These are phyloP conservation scores for Trichosporon asahii DNA, from an alignment of 1,284 basidiomycete species.

Conservation along the genomic window DNA sequence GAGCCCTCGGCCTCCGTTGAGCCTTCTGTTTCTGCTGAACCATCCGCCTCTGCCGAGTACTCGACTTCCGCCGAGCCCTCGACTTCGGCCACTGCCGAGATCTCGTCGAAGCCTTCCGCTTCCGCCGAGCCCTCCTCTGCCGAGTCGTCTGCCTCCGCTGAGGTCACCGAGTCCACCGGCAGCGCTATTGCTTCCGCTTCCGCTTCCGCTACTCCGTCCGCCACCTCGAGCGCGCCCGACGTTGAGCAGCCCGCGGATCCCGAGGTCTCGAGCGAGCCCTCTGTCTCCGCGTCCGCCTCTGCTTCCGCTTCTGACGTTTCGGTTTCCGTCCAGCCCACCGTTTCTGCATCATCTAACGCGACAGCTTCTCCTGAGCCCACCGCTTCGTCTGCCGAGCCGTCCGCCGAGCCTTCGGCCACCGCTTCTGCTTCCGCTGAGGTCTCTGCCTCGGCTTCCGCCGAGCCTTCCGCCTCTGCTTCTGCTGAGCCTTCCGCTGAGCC, in stretches of 20 bases:
- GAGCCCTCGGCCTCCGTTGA: slow-evolving; percentile 8
- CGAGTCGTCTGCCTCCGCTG: slow-evolving; percentile 3
- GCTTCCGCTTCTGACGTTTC: neutral
- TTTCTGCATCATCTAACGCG: neutral
- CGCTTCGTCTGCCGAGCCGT: slow-evolving; percentile 5
- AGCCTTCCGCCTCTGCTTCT: slow-evolving; percentile 4
- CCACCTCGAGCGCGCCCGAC: neutral
- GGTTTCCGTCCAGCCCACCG: slow-evolving; percentile 2
- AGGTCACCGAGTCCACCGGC: slow-evolving; percentile 9
- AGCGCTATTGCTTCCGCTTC: neutral
- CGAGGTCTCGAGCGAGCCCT: slow-evolving; percentile 11
- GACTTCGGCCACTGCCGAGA: neutral
- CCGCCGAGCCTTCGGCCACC: slow-evolving; percentile 15
- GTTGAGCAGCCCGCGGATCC: neutral
- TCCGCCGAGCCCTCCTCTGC: slow-evolving; percentile 8
- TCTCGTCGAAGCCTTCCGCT: neutral
- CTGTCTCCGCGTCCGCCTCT: neutral
- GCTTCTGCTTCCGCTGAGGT: neutral
- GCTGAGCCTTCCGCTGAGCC: slow-evolving; percentile 10
- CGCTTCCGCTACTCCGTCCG: neutral
- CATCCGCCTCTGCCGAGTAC: neutral
- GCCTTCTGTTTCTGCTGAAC: slow-evolving; percentile 12
- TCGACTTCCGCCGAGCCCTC: slow-evolving; percentile 11
- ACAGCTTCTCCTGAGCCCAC: neutral
- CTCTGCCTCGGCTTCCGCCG: slow-evolving; percentile 6